Base-by-base conservation (phyloP, 352 stramenopile genomes). In the Phytophthora meadii region DNA sequence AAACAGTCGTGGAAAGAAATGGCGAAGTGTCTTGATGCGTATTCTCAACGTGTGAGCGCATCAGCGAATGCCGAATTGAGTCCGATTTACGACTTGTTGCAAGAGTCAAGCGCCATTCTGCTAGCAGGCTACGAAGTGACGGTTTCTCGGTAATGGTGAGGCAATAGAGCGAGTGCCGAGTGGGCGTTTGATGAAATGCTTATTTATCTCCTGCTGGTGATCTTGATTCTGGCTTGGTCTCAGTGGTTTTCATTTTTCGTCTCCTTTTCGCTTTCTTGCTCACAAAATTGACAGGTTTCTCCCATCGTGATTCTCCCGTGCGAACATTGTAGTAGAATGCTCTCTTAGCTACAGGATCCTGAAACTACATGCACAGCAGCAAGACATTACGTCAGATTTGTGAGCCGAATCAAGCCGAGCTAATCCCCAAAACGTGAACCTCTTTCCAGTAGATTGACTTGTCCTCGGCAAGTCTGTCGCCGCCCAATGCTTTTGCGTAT, bases 1-100 rank as follows among this genome's bases (percentile, higher is more conserved):
- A 82, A 92, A 40, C 79, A 84, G 28, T 85, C 82, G 15, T 96
- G 88, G 88, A 92, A 92, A 65, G 84, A 94, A 73, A 66, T 96
- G 22, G 34, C 45, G n/a, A 77, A 83, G 48, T 92, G 82, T 25
- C 68, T 96, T 32, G 88, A 96, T 54, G 78, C 85, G 4, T 96
- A 94, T 60, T 86, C 79, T 4, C 83, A 94, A 57, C 86, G 88
- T 14, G 77, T 89, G 39, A 92, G 81, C 22, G 85, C 82, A 17
- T 65, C 77, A 8, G 46, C 69, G 6, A 72, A 76, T 50, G 52
- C 68, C 1, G 58, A 88, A 24, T 44, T 83, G 28, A 90, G 81
- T 63, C 70, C 82, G 6, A 78, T 94, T 41, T 94, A 90, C 54
- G 82, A 93, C 5, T 60, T 92, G 19, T 54, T 96, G 24, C 78